A percentile compares a stretch with the other conserved stretches of the same genome.
These are phyloP conservation scores for Leptographium lundbergii DNA, from an alignment of 2,329 filamentous ascomycete species.

Conservation along the genomic window DNA sequence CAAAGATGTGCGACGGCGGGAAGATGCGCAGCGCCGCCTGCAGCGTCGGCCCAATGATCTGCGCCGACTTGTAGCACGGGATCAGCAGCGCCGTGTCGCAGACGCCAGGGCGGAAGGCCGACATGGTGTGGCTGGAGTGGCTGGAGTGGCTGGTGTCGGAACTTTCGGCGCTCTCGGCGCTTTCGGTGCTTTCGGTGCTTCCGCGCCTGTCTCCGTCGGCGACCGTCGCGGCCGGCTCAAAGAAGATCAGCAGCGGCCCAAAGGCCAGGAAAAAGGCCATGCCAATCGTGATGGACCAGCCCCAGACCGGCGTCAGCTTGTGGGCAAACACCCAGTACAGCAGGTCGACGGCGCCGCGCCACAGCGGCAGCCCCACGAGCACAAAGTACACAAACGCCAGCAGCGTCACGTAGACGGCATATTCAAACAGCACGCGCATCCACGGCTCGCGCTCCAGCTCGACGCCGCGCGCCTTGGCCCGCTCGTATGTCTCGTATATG, in stretches of 20 bases:
- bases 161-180: too few relatives aligned
- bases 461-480: slow-evolving; percentile 4
- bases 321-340: slow-evolving; percentile 3
- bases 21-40: slow-evolving; percentile 4
- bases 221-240: not conserved
- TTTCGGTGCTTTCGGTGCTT: not conserved
- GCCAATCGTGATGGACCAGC: slow-evolving; percentile 3
- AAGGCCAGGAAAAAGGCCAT: not conserved
- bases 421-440: slow-evolving; percentile 3
- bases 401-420: not conserved
- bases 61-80: slow-evolving; percentile 5
- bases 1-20: slow-evolving; percentile 4
- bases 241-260: not conserved
- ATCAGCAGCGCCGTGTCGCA: slow-evolving; percentile 4
- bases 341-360: slow-evolving; percentile 2
- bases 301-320: slow-evolving; percentile 1
- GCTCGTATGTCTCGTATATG: slow-evolving; percentile 3
- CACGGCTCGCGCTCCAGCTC: slow-evolving; percentile 2
- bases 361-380: slow-evolving; percentile 4
- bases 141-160: too few relatives aligned
- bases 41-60: slow-evolving; percentile 4
- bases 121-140: not conserved
- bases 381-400: slow-evolving; percentile 2
- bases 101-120: not conserved
- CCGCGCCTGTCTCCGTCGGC: not conserved